phyloP scores from a whole-genome alignment of 495 filamentous ascomycete species.

The Xylaria curta region DNA sequence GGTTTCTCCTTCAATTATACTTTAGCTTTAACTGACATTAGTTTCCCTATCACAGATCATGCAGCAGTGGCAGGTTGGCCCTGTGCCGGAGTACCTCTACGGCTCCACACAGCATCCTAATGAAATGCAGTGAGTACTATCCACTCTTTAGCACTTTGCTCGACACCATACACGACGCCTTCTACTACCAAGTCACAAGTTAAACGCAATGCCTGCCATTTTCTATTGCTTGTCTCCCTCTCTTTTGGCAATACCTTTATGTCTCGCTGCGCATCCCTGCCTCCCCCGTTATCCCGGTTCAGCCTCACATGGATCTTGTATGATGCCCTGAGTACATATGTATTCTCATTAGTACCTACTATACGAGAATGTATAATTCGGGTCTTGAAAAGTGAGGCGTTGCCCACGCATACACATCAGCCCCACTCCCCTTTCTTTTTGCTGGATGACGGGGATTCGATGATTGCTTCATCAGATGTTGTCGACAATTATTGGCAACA shows the following conservation, averaged over 20 bases:
- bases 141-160: slow-evolving; percentile 25
- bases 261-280: slow-evolving; percentile 18
- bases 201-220: slow-evolving; percentile 18
- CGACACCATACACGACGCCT: slow-evolving; percentile 44
- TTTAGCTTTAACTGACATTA: slow-evolving; percentile 39
- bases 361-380: slow-evolving; percentile 7
- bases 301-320: slow-evolving; percentile 28
- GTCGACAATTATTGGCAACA: not conserved
- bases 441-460: not conserved
- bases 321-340: slow-evolving; percentile 28
- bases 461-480: not conserved
- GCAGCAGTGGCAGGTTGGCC: slow-evolving; percentile 60
- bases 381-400: slow-evolving; percentile 24
- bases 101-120: slow-evolving; percentile 55
- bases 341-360: slow-evolving; percentile 1
- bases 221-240: slow-evolving; percentile 19
- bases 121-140: slow-evolving; percentile 60
- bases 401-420: slow-evolving; percentile 23
- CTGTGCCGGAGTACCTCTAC: slow-evolving; percentile 54
- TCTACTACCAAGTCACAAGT: slow-evolving; percentile 26
- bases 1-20: slow-evolving; percentile 12
- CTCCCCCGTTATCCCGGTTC: slow-evolving; percentile 22
- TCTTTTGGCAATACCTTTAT: slow-evolving; percentile 9
- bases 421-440: not conserved
- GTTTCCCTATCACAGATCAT: slow-evolving; percentile 51